These are phyloP conservation scores for Exophiala lecanii-corni DNA, from an alignment of 2,329 filamentous ascomycete species.

Conservation along the genomic window DNA sequence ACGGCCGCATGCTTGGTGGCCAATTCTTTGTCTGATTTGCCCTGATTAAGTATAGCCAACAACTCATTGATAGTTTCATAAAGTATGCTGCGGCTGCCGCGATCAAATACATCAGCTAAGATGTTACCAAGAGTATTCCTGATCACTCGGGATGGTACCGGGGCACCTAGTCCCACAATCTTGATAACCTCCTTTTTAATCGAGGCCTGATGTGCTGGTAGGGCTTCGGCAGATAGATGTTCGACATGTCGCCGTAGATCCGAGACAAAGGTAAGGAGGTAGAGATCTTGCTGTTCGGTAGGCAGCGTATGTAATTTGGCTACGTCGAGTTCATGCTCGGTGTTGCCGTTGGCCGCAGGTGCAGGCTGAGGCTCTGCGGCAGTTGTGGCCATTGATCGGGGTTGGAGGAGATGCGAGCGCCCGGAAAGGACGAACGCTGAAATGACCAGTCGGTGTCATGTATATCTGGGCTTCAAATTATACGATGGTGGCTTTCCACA, in stretches of 20 bases:
- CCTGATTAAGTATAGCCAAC: slow-evolving; percentile 63
- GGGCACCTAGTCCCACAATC: slow-evolving; percentile 76
- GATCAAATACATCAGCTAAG: slow-evolving; percentile 74
- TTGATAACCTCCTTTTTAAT: slow-evolving; percentile 94
- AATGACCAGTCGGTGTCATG: slow-evolving; percentile 7
- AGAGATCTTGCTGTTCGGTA: slow-evolving; percentile 91
- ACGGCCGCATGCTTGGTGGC: slow-evolving; percentile 82
- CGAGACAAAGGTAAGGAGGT: slow-evolving; percentile 83
- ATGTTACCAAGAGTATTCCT: slow-evolving; percentile 84
- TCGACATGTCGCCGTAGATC: slow-evolving; percentile 76
- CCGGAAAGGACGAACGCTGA: slow-evolving; percentile 16
- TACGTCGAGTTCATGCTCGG: slow-evolving; percentile 68
- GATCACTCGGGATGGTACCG: slow-evolving; percentile 80
- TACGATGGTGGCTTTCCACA: neutral
- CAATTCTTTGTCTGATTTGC: slow-evolving; percentile 74
- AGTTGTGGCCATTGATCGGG: slow-evolving; percentile 14
- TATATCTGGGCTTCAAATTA: slow-evolving; percentile 2
- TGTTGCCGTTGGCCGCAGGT: slow-evolving; percentile 15
- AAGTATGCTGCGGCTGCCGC: slow-evolving; percentile 83
- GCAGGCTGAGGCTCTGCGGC: slow-evolving; percentile 10
- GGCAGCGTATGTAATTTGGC: slow-evolving; percentile 83
- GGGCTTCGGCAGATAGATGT: slow-evolving; percentile 68
- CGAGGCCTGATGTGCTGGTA: slow-evolving; percentile 82
- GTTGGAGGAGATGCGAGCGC: slow-evolving; percentile 11
- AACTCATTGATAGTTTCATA: slow-evolving; percentile 95